Base-by-base conservation (phyloP, 306 rosid genomes). In the Biancaea sappan region DNA sequence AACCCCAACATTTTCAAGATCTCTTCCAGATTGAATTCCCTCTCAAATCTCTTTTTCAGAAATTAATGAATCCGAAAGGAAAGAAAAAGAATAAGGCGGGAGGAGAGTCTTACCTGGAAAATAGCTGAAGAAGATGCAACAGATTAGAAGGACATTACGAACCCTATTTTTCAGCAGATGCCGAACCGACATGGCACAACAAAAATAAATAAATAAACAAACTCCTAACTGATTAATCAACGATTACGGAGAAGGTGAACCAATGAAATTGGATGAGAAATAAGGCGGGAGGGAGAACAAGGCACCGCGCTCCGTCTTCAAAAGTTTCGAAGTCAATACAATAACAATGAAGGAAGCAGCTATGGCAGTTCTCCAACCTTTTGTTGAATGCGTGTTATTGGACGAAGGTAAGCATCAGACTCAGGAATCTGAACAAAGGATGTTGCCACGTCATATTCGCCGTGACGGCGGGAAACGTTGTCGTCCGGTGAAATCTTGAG, bases 161-260 rank as follows among this genome's bases (percentile, higher is more conserved):
- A 75, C 77, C 70, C 71, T 75, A 66, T 77, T 75, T 54, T 13
- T 67, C 63, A 2, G 59, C 52, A 38, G 50, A 71, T 53, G 72
- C 59, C 26, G 79, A 78, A 76, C 73, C 79, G 96, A 79, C 91
- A 94, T 89, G 64, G 79, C 84, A 71, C 62, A 12, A 37, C 1
- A 37, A 54, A 16, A 14, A 12, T 2, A n/a, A n/a, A n/a, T n/a
- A n/a, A n/a, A n/a, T n/a, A n/a, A n/a, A 0, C 5, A 25, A 15
- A 24, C 16, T 37, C 2, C 0, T 0, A 12, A 62, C 18, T 8
- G 48, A 63, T 70, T 8, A 62, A 65, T 34, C 21, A 53, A 47
- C 18, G 46, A 34, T 4, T 5, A 29, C 32, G 28, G 32, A 53
- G 60, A 25, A 52, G 38, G 38, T 24, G n/a, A 53, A 59, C 22